Base-by-base conservation (phyloP, 257 asterid genomes). In the Solanum medicagineum region DNA sequence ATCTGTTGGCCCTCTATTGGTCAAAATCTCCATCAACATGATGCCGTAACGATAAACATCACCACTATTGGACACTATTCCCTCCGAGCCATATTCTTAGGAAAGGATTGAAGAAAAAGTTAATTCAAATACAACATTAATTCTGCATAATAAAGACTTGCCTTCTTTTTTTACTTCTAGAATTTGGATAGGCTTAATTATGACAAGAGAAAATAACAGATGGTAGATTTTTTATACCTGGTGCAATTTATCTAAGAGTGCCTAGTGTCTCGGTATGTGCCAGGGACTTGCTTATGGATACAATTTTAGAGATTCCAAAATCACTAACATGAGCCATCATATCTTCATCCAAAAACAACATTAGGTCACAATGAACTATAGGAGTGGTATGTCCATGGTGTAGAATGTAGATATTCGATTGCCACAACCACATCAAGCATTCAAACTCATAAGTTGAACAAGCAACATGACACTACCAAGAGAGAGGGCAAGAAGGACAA, bases 161-260 rank as follows among this genome's bases (percentile, higher is more conserved):
- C 14, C 7, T 26, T 26, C 26, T 2, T 32, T 32, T 32, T 32
- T 32, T 32, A 32, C 36, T 32, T 32, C 36, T 32, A 32, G 36
- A 32, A 32, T 3, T 32, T 3, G 36, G 36, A 63, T 0, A 5
- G 10, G 42, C 5, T 13, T 62, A 11, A 62, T 24, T 4, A 24
- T 5, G 12, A 24, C 40, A 66, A 85, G 49, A 40, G n/a, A n/a
- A 8, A 65, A 40, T 14, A 12, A 56, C 19, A 77, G 29, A 17
- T 16, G 17, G 10, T 4, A 10, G 13, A 22, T 10, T 1, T 60
- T 4, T 60, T 19, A 13, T 87, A 88, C 92, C 92, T 87, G 90
- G 92, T 10, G 91, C 92, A 9, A 87, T 85, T 53, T 90, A 90
- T 29, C 91, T 91, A 32, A 90, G 81, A 13, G 91, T 88, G 3